These are phyloP conservation scores for Nasturtium officinale DNA, from an alignment of 345 rosid genomes.

Conservation along the genomic window DNA sequence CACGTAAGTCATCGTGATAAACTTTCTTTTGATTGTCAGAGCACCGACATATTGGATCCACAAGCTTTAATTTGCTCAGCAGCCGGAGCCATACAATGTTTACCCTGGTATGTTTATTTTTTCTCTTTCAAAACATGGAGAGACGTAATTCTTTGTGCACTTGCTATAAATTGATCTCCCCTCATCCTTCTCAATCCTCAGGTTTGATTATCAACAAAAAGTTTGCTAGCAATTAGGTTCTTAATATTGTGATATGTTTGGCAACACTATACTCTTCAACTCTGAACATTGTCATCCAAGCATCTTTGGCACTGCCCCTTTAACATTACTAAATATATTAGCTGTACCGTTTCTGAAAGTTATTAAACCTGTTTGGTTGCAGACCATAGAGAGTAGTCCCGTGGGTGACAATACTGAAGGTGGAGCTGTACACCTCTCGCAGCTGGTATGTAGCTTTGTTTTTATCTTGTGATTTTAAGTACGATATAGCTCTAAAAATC, in stretches of 20 bases:
- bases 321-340: neutral
- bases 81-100: conserved; percentile 99
- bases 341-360: conserved; percentile 16
- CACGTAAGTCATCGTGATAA: conserved; percentile 19
- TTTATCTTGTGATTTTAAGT: conserved; percentile 30
- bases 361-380: conserved; percentile 34
- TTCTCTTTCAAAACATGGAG: conserved; percentile 24
- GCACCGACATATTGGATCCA: conserved; percentile 98
- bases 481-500: conserved; percentile 2
- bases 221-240: neutral
- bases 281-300: neutral
- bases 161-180: conserved; percentile 20
- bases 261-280: neutral
- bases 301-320: neutral
- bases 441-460: conserved; percentile 69
- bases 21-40: conserved; percentile 54
- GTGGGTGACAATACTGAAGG: conserved; percentile 70
- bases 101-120: conserved; percentile 68
- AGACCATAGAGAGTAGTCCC: conserved; percentile 96
- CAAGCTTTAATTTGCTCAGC: conserved; percentile 93
- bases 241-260: neutral
- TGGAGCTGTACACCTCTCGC: conserved; percentile 89
- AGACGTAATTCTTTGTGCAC: conserved; percentile 29
- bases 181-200: neutral
- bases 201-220: neutral